Base-by-base conservation (phyloP, 2,329 filamentous ascomycete genomes). In the Hirsutella rhossiliensis region DNA sequence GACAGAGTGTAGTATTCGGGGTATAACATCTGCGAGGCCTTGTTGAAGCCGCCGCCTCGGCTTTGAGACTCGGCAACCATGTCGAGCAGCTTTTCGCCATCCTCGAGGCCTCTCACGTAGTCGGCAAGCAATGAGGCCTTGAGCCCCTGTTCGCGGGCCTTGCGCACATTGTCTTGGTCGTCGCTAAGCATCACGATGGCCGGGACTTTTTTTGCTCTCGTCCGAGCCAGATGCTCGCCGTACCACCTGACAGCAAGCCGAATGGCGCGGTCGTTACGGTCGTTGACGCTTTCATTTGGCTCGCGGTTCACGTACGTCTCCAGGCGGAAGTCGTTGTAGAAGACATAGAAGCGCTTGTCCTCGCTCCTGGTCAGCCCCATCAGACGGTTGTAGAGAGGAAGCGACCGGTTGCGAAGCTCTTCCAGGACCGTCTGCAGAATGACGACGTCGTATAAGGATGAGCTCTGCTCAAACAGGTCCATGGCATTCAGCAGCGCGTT, bases 331-430 rank as follows among this genome's bases (percentile, higher is more conserved):
- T 98, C 92, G 62, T 98, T 98, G 76, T 97, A 97, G 62, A 98
- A 98, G 43, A 98, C 87, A 58, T 97, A 96, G 61, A 95, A 97
- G 44, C 90, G 80, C 71, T 98, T 98, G 52, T 94, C 88, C 55
- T 95, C 88, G 57, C 90, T 95, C 65, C 90, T 94, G 34, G 89
- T 94, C 50, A 98, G 71, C 19, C 84, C 81, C 52, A 97, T 79
- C 41, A 98, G 71, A 34, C 92, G 85, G 62, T 96, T 96, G 68
- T 97, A 98, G 32, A 98, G 77, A 37, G 92, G 92, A 48, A 97
- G 66, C 12, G 90, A 97, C 54, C 89, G 80, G 62, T 96, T 95
- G 59, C 88, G 86, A 47, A 98, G 76, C 67, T 98, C 92, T 64
- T 98, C 92, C 13, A 98, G 78, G 5, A 98, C 92, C 1, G 90